Evolutionary conservation across 208 protist genomes (phyloP), one percentile per base, ranked within the genome.

Genomic region (Naegleria fowleri): DNA sequence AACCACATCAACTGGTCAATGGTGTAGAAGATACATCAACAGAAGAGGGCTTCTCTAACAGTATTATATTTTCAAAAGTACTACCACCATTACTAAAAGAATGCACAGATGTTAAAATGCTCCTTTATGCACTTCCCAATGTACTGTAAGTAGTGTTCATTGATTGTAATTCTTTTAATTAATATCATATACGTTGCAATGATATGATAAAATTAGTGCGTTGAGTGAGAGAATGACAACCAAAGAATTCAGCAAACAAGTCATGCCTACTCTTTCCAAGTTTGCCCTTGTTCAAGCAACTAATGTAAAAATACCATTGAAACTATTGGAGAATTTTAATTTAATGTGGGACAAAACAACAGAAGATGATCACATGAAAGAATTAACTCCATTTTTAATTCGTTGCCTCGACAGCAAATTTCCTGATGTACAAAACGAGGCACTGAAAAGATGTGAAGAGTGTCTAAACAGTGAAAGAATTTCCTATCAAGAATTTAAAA

Each of bases 361-460:
- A 36, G 85, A 58, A 15, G 43, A 29, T 33, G 85, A 88, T 5
- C 85, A 88, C 22, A 58, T 19, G 33, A 55, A 6, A 36, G 51
- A 15, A 38, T 58, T 88, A 19, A 38, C 55, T 58, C 85, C 85
- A 58, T 88, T 88, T 38, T 58, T 88, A 13, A 39, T 88, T 51
- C 40, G 43, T 22, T 51, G 41, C 36, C 41, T 88, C 0, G n/a
- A 88, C 5, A 40, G 29, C 40, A 58, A 33, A 5, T 39, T 40
- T 39, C 41, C 39, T 38, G 85, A 88, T 38, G 36, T 88, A 15
- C 85, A 88, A 88, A 88, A 40, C n/a, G 85, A 88, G 33, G 85
- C 85, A 25, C 39, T 88, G 85, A 88, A 88, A 36, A 51, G 85
- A 88, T 88, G n/a, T 39, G 85, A 88, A 58, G 85, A 88, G 58